Evolutionary conservation across 23 red algal species (phyloP).

Genomic region (Cyanidiococcus yangmingshanensis): DNA sequence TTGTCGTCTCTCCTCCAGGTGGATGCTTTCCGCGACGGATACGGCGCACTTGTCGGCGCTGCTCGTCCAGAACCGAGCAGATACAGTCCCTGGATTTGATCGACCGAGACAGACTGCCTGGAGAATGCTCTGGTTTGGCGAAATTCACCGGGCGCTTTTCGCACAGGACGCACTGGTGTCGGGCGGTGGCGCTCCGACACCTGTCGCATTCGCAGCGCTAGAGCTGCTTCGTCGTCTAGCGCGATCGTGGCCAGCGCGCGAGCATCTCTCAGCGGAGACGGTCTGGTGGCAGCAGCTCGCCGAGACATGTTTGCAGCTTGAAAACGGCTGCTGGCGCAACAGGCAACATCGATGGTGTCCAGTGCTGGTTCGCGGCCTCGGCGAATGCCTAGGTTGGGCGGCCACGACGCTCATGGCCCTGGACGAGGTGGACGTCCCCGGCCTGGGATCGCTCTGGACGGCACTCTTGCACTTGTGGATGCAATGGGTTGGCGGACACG

Average conservation of each 20-base stretch:
- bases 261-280: background rate
- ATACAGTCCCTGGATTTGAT: background rate
- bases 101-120: background rate
- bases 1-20: background rate
- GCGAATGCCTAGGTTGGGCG: background rate
- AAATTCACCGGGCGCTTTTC: background rate
- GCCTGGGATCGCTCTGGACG: background rate
- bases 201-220: background rate
- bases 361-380: background rate
- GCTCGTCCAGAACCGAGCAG: background rate
- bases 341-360: background rate
- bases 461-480: background rate
- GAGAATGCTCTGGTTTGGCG: background rate
- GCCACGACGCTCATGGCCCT: background rate
- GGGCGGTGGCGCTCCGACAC: background rate
- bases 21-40: background rate
- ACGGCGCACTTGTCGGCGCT: background rate
- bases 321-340: background rate
- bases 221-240: background rate
- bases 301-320: background rate
- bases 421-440: background rate
- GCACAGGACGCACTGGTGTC: background rate
- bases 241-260: background rate
- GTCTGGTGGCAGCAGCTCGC: background rate
- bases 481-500: background rate